These are phyloP conservation scores for Shiraia bambusicola DNA, from an alignment of 2,329 filamentous ascomycete genomes.

Conservation along the genomic window DNA sequence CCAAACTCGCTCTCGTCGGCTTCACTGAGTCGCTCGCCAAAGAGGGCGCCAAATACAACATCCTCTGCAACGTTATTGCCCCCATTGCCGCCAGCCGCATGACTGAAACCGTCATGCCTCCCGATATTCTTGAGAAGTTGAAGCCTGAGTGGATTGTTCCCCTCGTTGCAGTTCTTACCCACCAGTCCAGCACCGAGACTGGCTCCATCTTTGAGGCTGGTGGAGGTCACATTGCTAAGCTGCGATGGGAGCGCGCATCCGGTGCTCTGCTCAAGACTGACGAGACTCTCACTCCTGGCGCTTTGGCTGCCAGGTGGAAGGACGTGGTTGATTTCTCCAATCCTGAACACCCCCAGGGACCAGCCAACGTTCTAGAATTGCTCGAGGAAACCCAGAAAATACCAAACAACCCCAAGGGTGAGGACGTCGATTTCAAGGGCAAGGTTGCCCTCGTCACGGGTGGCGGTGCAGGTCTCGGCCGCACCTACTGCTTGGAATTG, in stretches of 20 bases:
- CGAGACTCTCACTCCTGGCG: constrained; percentile 81
- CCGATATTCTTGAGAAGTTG: constrained; percentile 81
- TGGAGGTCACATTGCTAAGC: constrained; percentile 87
- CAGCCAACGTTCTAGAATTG: constrained; percentile 83
- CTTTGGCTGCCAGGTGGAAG: constrained; percentile 86
- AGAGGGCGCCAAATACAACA: constrained; percentile 98
- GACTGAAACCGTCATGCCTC: constrained; percentile 93
- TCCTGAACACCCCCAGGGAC: constrained; percentile 78
- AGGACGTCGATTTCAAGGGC: constrained; percentile 40
- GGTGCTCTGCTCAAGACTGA: constrained; percentile 90
- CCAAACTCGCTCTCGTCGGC: constrained; percentile 91
- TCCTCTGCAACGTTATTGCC: constrained; percentile 90
- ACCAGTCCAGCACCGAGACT: constrained; percentile 84
- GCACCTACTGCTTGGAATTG: constrained; percentile 85
- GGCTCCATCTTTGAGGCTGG: constrained; percentile 93
- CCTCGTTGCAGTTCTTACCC: constrained; percentile 82
- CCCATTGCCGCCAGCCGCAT: constrained; percentile 94
- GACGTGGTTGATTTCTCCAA: constrained; percentile 83
- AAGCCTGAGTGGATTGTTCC: constrained; percentile 96
- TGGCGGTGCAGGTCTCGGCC: constrained; percentile 66
- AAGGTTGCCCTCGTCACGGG: constrained; percentile 44
- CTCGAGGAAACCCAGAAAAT: constrained; percentile 42
- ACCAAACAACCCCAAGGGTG: constrained; percentile 34
- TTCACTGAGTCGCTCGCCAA: constrained; percentile 98
- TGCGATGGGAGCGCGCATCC: constrained; percentile 90